Base-by-base conservation (phyloP, 2,329 filamentous ascomycete genomes). In the Botrytis sinoallii region DNA sequence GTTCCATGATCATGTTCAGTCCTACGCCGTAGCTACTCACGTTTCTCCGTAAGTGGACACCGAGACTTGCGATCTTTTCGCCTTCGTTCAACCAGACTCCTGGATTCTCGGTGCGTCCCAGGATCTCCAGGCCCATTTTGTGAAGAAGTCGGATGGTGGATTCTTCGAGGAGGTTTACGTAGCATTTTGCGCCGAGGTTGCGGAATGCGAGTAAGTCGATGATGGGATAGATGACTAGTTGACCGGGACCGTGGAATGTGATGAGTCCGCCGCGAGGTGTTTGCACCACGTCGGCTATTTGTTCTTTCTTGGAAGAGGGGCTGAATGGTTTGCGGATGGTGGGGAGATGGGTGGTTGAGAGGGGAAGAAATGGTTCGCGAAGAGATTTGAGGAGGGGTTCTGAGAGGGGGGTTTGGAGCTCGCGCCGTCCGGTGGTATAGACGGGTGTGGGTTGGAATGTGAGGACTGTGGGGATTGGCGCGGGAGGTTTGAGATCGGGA, bases 191-290 rank as follows among this genome's bases (percentile, higher is more conserved):
- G 14, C 55, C 40, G 22, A 70, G 7, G 16, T 69, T 69, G 4
- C 48, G 66, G 18, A 57, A 69, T 32, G 48, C 22, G 18, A 61
- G n/a, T 38, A 70, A 8, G 82, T 97, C 94, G n/a, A 97, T 82
- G 69, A 98, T 89, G 4, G 95, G 94, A 85, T 97, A 99, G n/a
- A 95, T 89, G 52, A 98, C 93, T 67, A 97, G 84, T 82, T 99
- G 96, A 0, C 95, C 95, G 0, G 95, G 96, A 0, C 95, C 96
- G 81, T 99, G 96, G 84, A 97, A 98, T 4, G 96, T 98, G 0
- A 93, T 95, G 77, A 97, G 90, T 0, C 96, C 96, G 75, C 96
- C 96, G 72, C 96, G 90, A n/a, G 83, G 82, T 20, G 84, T 80
- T 14, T 82, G 81, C 5, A 85, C 81, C 73, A 81, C 69, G 2